Evolutionary conservation across 1,284 basidiomycete genomes (phyloP), one percentile per base, ranked within the genome.

Genomic region (Cryptococcus deneoformans): DNA sequence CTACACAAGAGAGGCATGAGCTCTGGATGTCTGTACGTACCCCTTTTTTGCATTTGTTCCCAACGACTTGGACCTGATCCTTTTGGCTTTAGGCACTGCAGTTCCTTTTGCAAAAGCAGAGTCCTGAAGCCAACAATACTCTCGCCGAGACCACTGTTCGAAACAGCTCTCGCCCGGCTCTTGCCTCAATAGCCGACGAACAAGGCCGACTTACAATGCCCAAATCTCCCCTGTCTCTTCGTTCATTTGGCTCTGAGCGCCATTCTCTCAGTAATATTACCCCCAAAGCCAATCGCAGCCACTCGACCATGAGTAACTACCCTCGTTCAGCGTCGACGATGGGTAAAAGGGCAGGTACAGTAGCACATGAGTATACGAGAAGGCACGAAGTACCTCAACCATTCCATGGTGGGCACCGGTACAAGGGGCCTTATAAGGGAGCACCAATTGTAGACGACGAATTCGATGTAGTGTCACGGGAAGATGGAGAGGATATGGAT

Each of bases 1-100:
- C 89, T 0, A 92, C 87, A 16, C 89, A 90, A 75, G 95, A 97
- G 67, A 83, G 93, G 51, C 96, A 99, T 75, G 93, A 98, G 63
- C 89, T 97, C 56, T 99, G 96, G 96, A 81, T 92, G 56, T 89
- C 87, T 72, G 90, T 89, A 71, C 63, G 85, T 78, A n/a, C n/a
- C n/a, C n/a, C n/a, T 50, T 58, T 24, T 20, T 20, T 29, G 36
- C 50, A n/a, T 43, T n/a, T 52, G 7, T 52, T 46, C 11, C n/a
- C 10, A 35, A n/a, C 34, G 47, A 5, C 29, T 5, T 29, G 5
- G 29, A 29, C 29, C 39, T 29, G 29, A 29, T 29, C 29, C 3
- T 4, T 29, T 29, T 29, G 29, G 5, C 5, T 43, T 8, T 11
- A 65, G 68, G 76, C 75, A 0, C 64, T 78, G 10, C 54, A 59